These are phyloP conservation scores for Aciculosporium take DNA, from an alignment of 2,329 filamentous ascomycete species.

Conservation along the genomic window DNA sequence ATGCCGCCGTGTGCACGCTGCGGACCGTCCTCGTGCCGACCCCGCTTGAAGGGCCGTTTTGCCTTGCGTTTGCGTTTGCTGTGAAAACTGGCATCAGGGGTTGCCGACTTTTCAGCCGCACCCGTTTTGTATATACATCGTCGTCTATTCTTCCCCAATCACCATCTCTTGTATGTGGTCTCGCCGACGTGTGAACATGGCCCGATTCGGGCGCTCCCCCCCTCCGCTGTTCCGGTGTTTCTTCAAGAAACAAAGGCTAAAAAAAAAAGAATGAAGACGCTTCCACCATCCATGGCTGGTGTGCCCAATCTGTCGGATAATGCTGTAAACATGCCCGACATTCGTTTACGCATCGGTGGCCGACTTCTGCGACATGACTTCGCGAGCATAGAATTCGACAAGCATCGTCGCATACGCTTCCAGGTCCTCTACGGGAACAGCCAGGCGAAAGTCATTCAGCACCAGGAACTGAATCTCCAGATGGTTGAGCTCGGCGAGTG, in stretches of 20 bases:
- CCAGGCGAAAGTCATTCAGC: conserved; percentile 89
- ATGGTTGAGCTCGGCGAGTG: conserved; percentile 84
- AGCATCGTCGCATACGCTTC: conserved; percentile 98
- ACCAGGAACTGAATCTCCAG: conserved; percentile 91
- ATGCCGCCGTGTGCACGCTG: not conserved
- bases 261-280: not conserved
- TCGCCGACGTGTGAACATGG: not conserved
- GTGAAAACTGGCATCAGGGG: not conserved
- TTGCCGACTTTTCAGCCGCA: not conserved
- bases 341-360: not conserved
- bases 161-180: not conserved
- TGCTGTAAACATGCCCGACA: not conserved
- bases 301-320: no score
- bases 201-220: not conserved
- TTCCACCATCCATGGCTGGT: no score
- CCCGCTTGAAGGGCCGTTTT: no score
- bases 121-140: not conserved
- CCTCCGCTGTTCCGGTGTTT: not conserved
- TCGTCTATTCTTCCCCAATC: not conserved
- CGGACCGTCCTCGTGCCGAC: not conserved
- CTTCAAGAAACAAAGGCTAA: not conserved
- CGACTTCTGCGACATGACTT: conserved; percentile 45
- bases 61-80: not conserved
- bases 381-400: conserved; percentile 91
- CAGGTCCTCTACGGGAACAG: conserved; percentile 84